Percentiles rank a stretch among this genome's conserved stretches.
phyloP scores from a whole-genome alignment of 2,329 filamentous ascomycete species.

The Fusarium nygamai region DNA sequence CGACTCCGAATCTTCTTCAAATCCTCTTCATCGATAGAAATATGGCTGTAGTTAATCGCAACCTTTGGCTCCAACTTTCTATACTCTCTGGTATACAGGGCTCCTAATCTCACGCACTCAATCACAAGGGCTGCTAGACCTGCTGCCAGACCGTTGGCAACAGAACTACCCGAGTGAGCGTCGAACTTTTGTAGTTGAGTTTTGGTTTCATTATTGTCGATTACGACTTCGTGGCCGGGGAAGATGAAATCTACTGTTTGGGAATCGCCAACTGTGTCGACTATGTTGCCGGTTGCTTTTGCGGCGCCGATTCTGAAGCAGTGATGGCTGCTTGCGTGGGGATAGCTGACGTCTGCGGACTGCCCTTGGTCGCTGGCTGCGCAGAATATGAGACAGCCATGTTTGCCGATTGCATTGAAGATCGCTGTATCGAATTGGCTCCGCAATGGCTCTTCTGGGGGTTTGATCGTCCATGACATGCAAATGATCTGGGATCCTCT shows the following conservation, averaged over 20 bases:
- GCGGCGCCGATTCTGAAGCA: constrained; percentile 24
- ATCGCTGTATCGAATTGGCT: neutral
- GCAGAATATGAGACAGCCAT: neutral
- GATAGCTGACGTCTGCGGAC: constrained; percentile 6
- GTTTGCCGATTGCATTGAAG: neutral
- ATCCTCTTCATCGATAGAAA: neutral
- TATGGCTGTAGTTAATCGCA: neutral
- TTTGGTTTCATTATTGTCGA: neutral
- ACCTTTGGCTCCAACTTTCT: neutral
- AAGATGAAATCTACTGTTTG: neutral
- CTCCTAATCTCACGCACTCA: neutral
- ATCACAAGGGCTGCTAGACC: constrained; percentile 10
- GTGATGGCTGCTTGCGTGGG: neutral
- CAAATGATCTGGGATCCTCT: neutral
- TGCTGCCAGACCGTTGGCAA: neutral
- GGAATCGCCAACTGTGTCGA: constrained; percentile 1
- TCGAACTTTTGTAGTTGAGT: neutral
- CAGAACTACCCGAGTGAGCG: constrained; percentile 3
- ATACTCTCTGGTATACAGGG: neutral
- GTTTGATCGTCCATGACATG: neutral
- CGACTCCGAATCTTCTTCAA: neutral
- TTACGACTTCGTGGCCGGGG: neutral
- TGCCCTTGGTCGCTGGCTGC: neutral
- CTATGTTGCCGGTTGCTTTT: constrained; percentile 5
- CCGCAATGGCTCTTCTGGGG: neutral